Evolutionary conservation across 2,329 filamentous ascomycete species (phyloP).

Genomic region (Cladophialophora carrionii): DNA sequence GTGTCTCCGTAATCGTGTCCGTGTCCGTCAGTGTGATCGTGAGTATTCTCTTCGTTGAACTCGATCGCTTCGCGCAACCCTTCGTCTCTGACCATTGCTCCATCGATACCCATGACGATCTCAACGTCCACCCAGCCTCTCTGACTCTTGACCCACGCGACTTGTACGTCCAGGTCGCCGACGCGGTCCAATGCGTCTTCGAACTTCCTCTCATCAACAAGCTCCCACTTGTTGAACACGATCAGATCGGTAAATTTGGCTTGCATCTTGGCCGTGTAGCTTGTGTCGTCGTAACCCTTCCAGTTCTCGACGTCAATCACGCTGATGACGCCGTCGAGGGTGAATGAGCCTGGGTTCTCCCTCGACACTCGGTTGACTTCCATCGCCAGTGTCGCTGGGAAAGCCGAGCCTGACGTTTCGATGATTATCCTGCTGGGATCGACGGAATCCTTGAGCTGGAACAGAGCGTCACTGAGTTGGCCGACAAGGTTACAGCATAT

Average conservation of each 20-base stretch:
- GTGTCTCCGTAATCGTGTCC: slow-evolving; percentile 48
- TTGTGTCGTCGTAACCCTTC: slow-evolving; percentile 88
- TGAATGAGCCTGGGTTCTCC: slow-evolving; percentile 64
- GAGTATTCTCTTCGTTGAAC: slow-evolving; percentile 43
- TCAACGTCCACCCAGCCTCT: slow-evolving; percentile 77
- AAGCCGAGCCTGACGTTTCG: slow-evolving; percentile 87
- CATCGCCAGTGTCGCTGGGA: slow-evolving; percentile 86
- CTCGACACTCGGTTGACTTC: slow-evolving; percentile 79
- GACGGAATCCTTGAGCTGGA: slow-evolving; percentile 66
- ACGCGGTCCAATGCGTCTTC: slow-evolving; percentile 78
- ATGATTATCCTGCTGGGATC: slow-evolving; percentile 84
- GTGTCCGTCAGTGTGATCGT: slow-evolving; percentile 48
- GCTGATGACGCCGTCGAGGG: slow-evolving; percentile 82
- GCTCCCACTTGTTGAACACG: slow-evolving; percentile 92
- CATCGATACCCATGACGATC: slow-evolving; percentile 85
- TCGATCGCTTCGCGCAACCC: slow-evolving; percentile 39
- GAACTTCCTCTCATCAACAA: slow-evolving; percentile 70
- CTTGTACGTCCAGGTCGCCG: slow-evolving; percentile 78
- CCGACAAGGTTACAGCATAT: slow-evolving; percentile 99
- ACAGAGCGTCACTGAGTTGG: slow-evolving; percentile 78
- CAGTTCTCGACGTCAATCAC: slow-evolving; percentile 96
- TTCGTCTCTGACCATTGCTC: slow-evolving; percentile 63
- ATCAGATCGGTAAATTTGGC: slow-evolving; percentile 88
- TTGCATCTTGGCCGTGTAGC: slow-evolving; percentile 84
- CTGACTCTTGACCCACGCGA: slow-evolving; percentile 81